Conservation (phyloP, 2,329 filamentous ascomycete species). For the Bretziella fagacearum region DNA sequence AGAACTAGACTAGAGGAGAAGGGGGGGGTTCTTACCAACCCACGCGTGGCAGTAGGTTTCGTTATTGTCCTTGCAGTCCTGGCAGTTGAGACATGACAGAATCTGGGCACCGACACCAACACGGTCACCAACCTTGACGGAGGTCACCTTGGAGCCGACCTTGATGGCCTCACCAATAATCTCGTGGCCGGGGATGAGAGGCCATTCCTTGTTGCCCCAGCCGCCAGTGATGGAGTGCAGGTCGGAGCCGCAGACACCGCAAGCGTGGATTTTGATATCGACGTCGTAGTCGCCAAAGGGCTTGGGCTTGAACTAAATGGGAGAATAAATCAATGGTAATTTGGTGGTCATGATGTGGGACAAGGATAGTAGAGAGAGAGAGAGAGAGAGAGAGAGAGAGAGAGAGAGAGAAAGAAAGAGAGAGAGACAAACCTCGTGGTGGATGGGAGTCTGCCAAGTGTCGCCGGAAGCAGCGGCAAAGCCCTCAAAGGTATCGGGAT, state of each 20-base stretch:
- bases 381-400: background rate
- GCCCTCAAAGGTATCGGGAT: constrained; percentile 1
- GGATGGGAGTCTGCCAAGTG: background rate
- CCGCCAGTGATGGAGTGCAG: constrained; percentile 48
- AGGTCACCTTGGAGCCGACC: constrained; percentile 46
- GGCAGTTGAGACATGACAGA: constrained; percentile 46
- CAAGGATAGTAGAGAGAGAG: background rate
- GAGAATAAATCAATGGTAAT: background rate
- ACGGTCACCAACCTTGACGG: constrained; percentile 41
- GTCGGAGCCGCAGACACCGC: constrained; percentile 53
- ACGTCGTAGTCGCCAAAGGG: constrained; percentile 67
- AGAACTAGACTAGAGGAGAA: background rate
- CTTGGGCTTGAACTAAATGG: constrained; percentile 54
- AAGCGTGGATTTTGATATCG: constrained; percentile 65
- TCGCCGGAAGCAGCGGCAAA: background rate
- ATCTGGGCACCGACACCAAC: constrained; percentile 48
- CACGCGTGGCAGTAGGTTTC: constrained; percentile 45
- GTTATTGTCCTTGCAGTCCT: constrained; percentile 46
- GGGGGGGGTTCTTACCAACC: constrained; percentile 23
- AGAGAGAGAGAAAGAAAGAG: background rate
- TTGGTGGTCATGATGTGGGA: background rate
- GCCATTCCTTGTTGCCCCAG: constrained; percentile 41
- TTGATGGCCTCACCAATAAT: constrained; percentile 37
- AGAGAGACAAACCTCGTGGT: background rate
- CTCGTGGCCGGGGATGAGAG: constrained; percentile 45